These are phyloP conservation scores for Batkoa obscura DNA, from an alignment of 371 early-diverging fungal genomes.

Conservation along the genomic window DNA sequence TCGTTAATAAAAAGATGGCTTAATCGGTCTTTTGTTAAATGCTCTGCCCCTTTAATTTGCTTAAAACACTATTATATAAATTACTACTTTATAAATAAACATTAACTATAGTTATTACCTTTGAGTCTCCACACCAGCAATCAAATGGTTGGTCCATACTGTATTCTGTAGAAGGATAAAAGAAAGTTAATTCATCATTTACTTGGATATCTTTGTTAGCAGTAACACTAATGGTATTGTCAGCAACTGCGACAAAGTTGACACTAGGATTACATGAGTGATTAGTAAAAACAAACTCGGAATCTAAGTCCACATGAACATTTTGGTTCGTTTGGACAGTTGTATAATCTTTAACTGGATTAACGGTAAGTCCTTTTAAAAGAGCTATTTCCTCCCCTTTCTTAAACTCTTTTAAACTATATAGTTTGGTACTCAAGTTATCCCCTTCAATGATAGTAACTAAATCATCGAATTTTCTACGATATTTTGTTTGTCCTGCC, in stretches of 20 bases:
- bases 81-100: too few relatives aligned
- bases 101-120: conserved; percentile 8
- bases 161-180: conserved; percentile 72
- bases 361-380: not conserved
- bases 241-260: conserved; percentile 27
- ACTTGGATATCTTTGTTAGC: conserved; percentile 32
- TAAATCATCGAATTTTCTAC: not conserved
- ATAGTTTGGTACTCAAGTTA: not conserved
- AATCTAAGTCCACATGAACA: not conserved
- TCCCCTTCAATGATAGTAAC: not conserved
- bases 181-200: conserved; percentile 58
- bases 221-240: conserved; percentile 14
- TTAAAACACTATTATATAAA: too few relatives aligned
- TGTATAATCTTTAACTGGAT: not conserved
- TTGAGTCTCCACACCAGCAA: conserved; percentile 54
- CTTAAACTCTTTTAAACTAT: not conserved
- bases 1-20: too few relatives aligned
- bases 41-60: too few relatives aligned
- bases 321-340: conserved; percentile 1
- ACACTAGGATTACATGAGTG: conserved; percentile 37
- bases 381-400: not conserved
- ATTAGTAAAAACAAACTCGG: conserved; percentile 18
- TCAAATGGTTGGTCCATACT: conserved; percentile 69
- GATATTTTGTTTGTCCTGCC: too few relatives aligned
- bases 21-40: too few relatives aligned